Base-by-base conservation (phyloP, 2,329 filamentous ascomycete genomes). In the Botryosphaeria agaves region DNA sequence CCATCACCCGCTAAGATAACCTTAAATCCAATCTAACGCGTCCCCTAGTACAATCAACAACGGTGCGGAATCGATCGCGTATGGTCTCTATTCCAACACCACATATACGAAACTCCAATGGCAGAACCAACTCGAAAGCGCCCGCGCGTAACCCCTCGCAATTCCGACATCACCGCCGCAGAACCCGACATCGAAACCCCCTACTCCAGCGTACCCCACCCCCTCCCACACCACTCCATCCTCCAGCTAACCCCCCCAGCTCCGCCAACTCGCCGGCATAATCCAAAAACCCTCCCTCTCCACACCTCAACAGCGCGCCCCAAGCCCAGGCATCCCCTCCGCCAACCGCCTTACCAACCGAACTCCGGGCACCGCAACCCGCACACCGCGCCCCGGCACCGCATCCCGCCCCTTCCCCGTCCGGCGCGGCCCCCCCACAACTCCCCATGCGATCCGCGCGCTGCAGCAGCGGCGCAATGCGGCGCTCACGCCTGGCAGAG, bases 401-500 rank as follows among this genome's bases (percentile, higher is more conserved):
- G n/a, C n/a, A n/a, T n/a, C n/a, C n/a, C n/a, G n/a, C n/a, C n/a
- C n/a, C n/a, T n/a, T n/a, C n/a, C n/a, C n/a, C n/a, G n/a, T n/a
- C n/a, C n/a, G 52, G 32, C 42, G 51, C 27, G 47, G 40, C 12
- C 57, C 57, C 11, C 66, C 65, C 6, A 60, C 63, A 4, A 70
- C 66, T 11, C 66, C 66, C 1, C 61, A 69, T 52, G 64, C 62
- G 16, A 56, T 69, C 33, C 56, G 62, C 25, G 65, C 66, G 7
- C 51, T 67, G 17, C 59, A 67, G 45, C 60, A 66, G 39, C 62
- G 65, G 29, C 52, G 48, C 31, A 49, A 54, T 39, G 61, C 61
- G 8, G 59, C 57, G 4, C 59, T 59, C 37, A 66, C 64, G 2
- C 62, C 64, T 14, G 55, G 51, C 19, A 56, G 61, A 8, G 55